Conservation (phyloP, 2,329 filamentous ascomycete species). For the Ustulina deusta region DNA sequence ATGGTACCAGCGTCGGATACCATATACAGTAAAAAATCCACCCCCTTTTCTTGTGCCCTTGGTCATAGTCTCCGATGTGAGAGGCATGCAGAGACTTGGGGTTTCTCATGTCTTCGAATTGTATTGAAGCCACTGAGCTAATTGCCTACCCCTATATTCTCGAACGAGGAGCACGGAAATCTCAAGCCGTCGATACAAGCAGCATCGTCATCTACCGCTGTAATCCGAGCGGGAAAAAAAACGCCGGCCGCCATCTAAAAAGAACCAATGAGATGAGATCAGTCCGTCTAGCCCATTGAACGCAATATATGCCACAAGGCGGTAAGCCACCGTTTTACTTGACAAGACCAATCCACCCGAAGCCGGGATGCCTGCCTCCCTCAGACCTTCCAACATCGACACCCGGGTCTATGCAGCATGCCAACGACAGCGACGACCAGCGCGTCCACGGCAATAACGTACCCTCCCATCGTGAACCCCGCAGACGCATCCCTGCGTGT, state of each 20-base stretch:
- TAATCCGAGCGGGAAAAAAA: not conserved
- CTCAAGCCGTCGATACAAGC: not conserved
- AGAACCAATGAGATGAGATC: not conserved
- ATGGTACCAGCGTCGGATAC: too few species aligned
- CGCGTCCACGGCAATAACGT: conserved; percentile 32
- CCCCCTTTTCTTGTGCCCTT: too few species aligned
- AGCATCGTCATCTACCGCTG: not conserved
- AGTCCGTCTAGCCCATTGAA: not conserved
- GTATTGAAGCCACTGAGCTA: not conserved
- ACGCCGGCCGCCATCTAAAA: not conserved
- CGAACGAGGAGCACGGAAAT: not conserved
- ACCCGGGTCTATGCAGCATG: conserved; percentile 24
- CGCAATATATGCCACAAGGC: too few species aligned
- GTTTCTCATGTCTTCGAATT: not conserved
- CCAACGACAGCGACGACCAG: conserved; percentile 22
- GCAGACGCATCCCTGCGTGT: conserved; percentile 20
- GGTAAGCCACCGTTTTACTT: not conserved
- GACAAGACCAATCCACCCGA: not conserved
- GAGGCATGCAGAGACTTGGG: too few species aligned
- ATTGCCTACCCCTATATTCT: not conserved
- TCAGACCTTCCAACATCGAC: conserved; percentile 30
- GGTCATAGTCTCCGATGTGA: too few species aligned
- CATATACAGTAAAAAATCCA: too few species aligned
- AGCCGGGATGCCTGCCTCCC: too few species aligned
- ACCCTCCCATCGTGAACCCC: conserved; percentile 31